Evolutionary conservation across 306 rosid genomes (phyloP), one percentile per base, ranked within the genome.

Genomic region (Cucurbita argyrosperma): DNA sequence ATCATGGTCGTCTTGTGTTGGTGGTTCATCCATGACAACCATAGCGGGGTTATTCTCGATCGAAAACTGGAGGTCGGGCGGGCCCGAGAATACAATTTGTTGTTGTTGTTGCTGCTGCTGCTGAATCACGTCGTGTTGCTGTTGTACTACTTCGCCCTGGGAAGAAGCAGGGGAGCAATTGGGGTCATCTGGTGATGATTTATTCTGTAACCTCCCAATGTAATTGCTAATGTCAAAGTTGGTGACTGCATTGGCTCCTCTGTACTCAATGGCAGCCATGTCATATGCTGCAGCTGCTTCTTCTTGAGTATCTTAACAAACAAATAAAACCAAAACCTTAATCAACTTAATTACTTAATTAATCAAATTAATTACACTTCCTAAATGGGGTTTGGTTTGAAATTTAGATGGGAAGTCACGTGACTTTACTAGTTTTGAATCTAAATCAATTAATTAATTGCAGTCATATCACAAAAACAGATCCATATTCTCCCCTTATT

Each of bases 251-350:
- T 91, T 91, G 1, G 84, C 21, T 77, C 97, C 99, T 77, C 99
- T 85, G 81, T 94, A 81, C 60, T 91, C 88, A 71, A 94, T 91
- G 6, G 97, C 97, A 26, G 99, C 99, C 76, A 77, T 70, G 72
- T 94, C 99, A 80, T 94, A 94, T 10, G 99, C 99, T 35, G 80
- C 86, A 3, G 99, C 99, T 14, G 99, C 97, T 73, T 94, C 97
- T 79, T 94, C 99, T 74, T 91, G 96, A 53, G 97, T 94, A 71
- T 90, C 99, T 93, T 13, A 11, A 66, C 73, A 54, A 58, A 52
- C 47, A 23, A 40, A 8, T 37, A 46, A 21, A 64, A 67, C 38
- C 4, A 8, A 65, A 18, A 59, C 70, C 54, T 51, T 57, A 55
- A 26, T 57, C 8, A 42, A 10, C 7, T 57, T 16, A 9, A 75